phyloP scores from a whole-genome alignment of 108 stramenopile species.

The Mediolabrus comicus region DNA sequence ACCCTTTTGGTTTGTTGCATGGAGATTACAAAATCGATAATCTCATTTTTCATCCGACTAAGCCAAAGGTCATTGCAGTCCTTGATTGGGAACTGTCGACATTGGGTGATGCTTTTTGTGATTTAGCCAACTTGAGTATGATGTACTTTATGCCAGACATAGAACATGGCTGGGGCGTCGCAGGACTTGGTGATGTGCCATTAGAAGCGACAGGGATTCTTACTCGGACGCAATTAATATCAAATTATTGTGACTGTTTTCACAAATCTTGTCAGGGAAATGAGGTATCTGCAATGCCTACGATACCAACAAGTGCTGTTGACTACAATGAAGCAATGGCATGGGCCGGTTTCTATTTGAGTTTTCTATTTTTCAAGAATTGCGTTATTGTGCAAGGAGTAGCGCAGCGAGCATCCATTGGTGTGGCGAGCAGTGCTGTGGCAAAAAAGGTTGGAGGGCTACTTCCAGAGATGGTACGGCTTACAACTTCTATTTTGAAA shows the following conservation, averaged over 20 bases:
- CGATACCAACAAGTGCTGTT: neutral
- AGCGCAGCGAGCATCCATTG: slow-evolving; percentile 74
- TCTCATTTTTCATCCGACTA: slow-evolving; percentile 88
- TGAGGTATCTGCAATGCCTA: neutral
- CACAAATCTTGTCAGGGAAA: slow-evolving; percentile 3
- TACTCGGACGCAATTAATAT: slow-evolving; percentile 51
- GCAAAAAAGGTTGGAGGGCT: slow-evolving; percentile 73
- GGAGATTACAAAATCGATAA: slow-evolving; percentile 98
- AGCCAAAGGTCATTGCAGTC: slow-evolving; percentile 89
- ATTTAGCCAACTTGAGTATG: slow-evolving; percentile 92
- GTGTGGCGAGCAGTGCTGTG: slow-evolving; percentile 80
- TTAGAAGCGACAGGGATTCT: slow-evolving; percentile 70
- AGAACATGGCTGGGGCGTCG: slow-evolving; percentile 53
- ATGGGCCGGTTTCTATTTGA: slow-evolving; percentile 80
- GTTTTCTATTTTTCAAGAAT: slow-evolving; percentile 92
- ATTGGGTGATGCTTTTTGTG: slow-evolving; percentile 89
- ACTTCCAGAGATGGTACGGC: slow-evolving; percentile 61
- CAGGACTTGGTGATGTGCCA: slow-evolving; percentile 55
- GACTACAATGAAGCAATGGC: slow-evolving; percentile 16
- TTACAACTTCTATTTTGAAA: slow-evolving; percentile 56
- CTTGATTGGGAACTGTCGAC: slow-evolving; percentile 97
- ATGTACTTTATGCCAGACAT: slow-evolving; percentile 79
- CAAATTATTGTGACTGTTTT: slow-evolving; percentile 46
- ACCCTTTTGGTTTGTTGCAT: slow-evolving; percentile 74
- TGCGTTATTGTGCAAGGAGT: slow-evolving; percentile 97